phyloP scores from a whole-genome alignment of 2,329 filamentous ascomycete species.

The Venturia pyrina region DNA sequence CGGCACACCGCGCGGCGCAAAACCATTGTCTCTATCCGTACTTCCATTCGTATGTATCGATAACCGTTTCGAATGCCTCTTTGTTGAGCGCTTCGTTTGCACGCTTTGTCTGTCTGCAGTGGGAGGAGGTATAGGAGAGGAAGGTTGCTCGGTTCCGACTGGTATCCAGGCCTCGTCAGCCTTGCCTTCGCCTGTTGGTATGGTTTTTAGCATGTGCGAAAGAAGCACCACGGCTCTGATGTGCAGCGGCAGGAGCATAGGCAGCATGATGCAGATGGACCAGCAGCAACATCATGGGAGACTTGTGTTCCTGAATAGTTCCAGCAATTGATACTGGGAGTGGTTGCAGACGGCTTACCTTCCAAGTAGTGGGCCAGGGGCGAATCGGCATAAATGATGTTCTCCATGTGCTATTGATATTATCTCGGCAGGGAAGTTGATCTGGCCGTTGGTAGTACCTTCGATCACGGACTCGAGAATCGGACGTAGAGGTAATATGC shows the following conservation, averaged over 20 bases:
- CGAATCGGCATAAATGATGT: constrained; percentile 75
- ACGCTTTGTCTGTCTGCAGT: neutral
- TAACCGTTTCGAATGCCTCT: neutral
- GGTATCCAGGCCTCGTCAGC: constrained; percentile 10
- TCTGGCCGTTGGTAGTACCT: neutral
- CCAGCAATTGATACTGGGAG: constrained; percentile 6
- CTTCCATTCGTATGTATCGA: neutral
- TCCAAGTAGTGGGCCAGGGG: constrained; percentile 83
- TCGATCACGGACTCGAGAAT: neutral
- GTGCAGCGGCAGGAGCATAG: constrained; percentile 13
- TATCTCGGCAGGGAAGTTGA: constrained; percentile 1
- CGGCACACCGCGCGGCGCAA: constrained; percentile 17
- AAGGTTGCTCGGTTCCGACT: neutral
- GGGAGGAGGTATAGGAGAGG: neutral
- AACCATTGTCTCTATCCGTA: neutral
- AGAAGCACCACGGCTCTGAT: constrained; percentile 10
- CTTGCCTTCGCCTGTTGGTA: constrained; percentile 8
- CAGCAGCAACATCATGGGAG: constrained; percentile 11
- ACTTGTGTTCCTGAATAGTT: neutral
- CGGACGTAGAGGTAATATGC: neutral
- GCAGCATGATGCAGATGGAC: constrained; percentile 11
- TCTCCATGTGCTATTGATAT: constrained; percentile 54
- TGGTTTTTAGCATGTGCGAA: constrained; percentile 6
- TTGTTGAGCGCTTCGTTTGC: constrained; percentile 1
- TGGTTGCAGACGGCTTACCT: constrained; percentile 44